Conservation (phyloP, 202 grass and related monocot species). For the Panicum virgatum region DNA sequence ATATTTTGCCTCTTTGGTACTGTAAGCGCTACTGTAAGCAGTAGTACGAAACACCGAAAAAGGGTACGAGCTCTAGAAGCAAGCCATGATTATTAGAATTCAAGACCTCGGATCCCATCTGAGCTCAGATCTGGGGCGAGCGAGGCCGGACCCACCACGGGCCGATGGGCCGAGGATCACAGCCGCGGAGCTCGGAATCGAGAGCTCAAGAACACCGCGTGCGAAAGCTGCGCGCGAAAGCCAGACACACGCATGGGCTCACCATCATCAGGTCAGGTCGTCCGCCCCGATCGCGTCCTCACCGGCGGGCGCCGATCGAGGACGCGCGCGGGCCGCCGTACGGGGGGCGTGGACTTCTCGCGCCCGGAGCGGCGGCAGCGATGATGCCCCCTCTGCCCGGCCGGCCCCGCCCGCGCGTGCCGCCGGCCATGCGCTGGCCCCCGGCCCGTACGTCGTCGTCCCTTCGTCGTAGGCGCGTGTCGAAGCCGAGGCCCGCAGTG, state of each 20-base stretch:
- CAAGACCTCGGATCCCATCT: neutral
- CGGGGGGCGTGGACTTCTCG: conserved; percentile 22
- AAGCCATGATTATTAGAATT: neutral
- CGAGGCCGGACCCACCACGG: neutral
- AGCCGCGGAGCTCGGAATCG: neutral
- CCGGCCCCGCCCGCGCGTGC: neutral
- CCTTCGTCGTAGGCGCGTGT: neutral
- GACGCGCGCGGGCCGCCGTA: conserved; percentile 12
- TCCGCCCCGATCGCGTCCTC: neutral
- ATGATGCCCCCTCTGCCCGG: conserved; percentile 20
- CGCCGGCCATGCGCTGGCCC: neutral
- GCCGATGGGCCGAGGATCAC: neutral
- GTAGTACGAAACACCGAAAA: neutral
- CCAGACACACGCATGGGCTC: conserved; percentile 1
- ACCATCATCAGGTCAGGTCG: neutral
- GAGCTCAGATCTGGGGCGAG: conserved; percentile 12
- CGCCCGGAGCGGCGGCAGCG: conserved; percentile 2
- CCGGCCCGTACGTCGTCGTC: too few species aligned
- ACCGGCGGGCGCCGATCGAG: neutral
- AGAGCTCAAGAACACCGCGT: neutral
- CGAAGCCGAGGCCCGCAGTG: neutral
- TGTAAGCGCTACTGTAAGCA: too few species aligned
- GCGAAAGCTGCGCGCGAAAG: conserved; percentile 17
- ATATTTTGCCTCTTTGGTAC: neutral
- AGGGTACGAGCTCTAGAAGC: neutral